Evolutionary conservation across 139 green algal genomes (phyloP), one percentile per base, ranked within the genome.

Genomic region (Yamagishiella unicocca): DNA sequence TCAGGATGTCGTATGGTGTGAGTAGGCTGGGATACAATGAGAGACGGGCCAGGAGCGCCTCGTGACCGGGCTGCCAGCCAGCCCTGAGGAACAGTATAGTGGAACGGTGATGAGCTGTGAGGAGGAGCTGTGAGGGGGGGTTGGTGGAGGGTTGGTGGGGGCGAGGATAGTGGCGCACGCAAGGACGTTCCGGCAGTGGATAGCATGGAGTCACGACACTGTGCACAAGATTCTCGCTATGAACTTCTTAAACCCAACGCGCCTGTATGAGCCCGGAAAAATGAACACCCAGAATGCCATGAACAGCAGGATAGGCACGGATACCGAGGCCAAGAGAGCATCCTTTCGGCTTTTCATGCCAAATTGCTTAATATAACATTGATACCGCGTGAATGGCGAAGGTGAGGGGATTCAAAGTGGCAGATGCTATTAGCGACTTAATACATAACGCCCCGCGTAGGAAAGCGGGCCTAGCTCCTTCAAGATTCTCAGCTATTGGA

Each of bases 211-310:
- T 25, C 50, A 58, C 14, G 14, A 58, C 50, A 12, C 12, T 58
- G 50, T 17, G 50, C 50, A 25, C 17, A 58, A 58, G 50, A 58
- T 25, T 58, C 50, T 58, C 12, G 14, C 17, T 58, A 29, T 7
- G 10, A 31, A 21, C 70, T n/a, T 33, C 38, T 54, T 9, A 35
- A 4, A 55, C 24, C 21, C 66, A 42, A 38, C 76, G 4, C 25
- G 72, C 76, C 53, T 22, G 35, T 68, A 72, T 2, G 54, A 72
- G 7, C 54, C 54, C 0, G 76, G 76, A 2, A 29, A 72, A 2
- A 83, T 17, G 10, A 71, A 37, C 9, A 83, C 54, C 76, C 76
- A 83, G 21, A 22, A 38, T 8, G 22, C 54, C 76, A 83, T 83
- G 76, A 53, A 83, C 24, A 40, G 14, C 9, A 83, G 24, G 7